Conservation (phyloP, 2,329 filamentous ascomycete species). For the Trichoderma atrobrunneum region DNA sequence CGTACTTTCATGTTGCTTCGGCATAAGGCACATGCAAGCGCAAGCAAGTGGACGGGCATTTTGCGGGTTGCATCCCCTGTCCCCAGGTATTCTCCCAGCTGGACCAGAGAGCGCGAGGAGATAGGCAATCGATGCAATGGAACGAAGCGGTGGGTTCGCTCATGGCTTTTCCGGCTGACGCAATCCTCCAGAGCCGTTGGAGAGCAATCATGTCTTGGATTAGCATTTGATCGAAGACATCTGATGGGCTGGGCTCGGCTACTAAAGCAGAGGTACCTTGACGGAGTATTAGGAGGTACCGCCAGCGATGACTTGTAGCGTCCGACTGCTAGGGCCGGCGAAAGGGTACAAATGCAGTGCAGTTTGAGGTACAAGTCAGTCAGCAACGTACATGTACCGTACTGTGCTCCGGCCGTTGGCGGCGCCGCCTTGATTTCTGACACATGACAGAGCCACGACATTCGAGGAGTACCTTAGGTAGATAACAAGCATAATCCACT, state of each 20-base stretch:
- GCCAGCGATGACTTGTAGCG: background rate
- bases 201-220: background rate
- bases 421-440: background rate
- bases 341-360: background rate
- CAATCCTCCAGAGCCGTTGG: background rate
- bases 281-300: background rate
- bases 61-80: background rate
- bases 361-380: background rate
- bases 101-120: background rate
- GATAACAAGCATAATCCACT: background rate
- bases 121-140: background rate
- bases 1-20: too few relatives aligned
- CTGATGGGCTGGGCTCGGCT: background rate
- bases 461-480: background rate
- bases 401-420: background rate
- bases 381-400: background rate
- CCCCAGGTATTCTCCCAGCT: background rate
- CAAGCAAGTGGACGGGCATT: background rate
- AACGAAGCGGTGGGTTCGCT: background rate
- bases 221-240: background rate
- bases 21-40: background rate
- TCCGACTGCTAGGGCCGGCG: background rate
- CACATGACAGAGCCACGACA: background rate
- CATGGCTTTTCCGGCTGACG: background rate
- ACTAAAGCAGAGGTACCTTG: background rate